Evolutionary conservation across 2,329 filamentous ascomycete species (phyloP).

Genomic region (Coccinonectria pachysandricola): DNA sequence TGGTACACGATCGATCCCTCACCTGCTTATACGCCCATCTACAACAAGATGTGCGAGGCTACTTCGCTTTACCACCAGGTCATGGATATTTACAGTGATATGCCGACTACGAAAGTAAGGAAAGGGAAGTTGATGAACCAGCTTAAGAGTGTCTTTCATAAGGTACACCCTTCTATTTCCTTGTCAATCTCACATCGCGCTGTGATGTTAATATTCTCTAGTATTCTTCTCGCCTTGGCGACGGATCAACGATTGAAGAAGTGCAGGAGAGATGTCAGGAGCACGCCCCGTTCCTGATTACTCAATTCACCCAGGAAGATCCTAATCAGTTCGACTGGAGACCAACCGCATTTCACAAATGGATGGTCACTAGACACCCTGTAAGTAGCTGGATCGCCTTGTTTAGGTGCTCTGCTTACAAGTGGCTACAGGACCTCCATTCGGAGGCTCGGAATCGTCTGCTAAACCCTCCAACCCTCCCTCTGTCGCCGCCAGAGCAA

Average conservation of each 20-base stretch:
- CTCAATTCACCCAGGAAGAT: slow-evolving; percentile 36
- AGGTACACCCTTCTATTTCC: slow-evolving; percentile 11
- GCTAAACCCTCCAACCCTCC: slow-evolving; percentile 12
- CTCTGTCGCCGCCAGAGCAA: slow-evolving; percentile 11
- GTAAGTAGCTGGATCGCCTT: no score
- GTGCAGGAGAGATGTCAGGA: slow-evolving; percentile 35
- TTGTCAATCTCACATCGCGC: neutral
- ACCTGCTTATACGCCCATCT: slow-evolving; percentile 44
- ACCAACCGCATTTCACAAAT: slow-evolving; percentile 37
- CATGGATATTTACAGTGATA: slow-evolving; percentile 46
- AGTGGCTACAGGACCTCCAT: slow-evolving; percentile 19
- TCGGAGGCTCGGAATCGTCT: slow-evolving; percentile 12
- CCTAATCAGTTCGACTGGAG: slow-evolving; percentile 29
- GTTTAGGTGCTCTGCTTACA: no score
- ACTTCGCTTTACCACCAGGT: slow-evolving; percentile 55
- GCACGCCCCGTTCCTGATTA: slow-evolving; percentile 41
- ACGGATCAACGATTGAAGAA: slow-evolving; percentile 41
- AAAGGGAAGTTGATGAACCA: slow-evolving; percentile 19
- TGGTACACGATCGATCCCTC: slow-evolving; percentile 60
- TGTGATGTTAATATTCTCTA: no score
- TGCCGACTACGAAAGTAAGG: slow-evolving; percentile 21
- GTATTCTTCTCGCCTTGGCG: slow-evolving; percentile 42
- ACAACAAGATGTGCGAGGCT: slow-evolving; percentile 50
- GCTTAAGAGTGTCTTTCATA: slow-evolving; percentile 22
- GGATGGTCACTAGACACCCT: slow-evolving; percentile 31